phyloP scores from a whole-genome alignment of 306 rosid species.

The Dryas drummondii region DNA sequence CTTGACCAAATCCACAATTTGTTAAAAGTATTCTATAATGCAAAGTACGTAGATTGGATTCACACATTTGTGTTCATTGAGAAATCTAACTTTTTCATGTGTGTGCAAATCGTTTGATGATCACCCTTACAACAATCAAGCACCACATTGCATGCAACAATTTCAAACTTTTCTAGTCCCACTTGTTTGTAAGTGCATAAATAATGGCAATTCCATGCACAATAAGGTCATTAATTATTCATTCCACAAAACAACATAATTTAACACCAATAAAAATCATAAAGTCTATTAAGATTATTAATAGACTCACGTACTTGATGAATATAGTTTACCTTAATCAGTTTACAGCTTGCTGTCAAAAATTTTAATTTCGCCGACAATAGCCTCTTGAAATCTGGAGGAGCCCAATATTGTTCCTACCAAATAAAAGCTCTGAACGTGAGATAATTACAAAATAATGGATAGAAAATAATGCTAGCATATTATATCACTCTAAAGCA shows the following conservation, averaged over 20 bases:
- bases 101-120: background rate
- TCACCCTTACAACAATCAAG: background rate
- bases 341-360: conserved; percentile 72
- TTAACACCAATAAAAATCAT: background rate
- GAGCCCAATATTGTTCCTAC: conserved; percentile 89
- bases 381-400: conserved; percentile 75
- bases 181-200: background rate
- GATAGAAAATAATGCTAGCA: background rate
- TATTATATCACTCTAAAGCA: background rate
- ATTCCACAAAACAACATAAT: background rate
- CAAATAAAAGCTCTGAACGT: conserved; percentile 9
- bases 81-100: background rate
- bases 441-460: background rate
- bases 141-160: background rate
- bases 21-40: background rate
- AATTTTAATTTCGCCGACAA: conserved; percentile 72
- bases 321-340: conserved; percentile 66
- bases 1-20: background rate
- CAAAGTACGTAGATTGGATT: background rate
- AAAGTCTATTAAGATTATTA: background rate
- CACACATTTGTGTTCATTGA: background rate
- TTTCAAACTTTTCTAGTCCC: background rate
- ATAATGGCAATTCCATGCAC: background rate
- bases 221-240: background rate
- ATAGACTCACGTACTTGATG: background rate